These are phyloP conservation scores for Phytophthora melonis DNA, from an alignment of 352 stramenopile genomes.

Conservation along the genomic window DNA sequence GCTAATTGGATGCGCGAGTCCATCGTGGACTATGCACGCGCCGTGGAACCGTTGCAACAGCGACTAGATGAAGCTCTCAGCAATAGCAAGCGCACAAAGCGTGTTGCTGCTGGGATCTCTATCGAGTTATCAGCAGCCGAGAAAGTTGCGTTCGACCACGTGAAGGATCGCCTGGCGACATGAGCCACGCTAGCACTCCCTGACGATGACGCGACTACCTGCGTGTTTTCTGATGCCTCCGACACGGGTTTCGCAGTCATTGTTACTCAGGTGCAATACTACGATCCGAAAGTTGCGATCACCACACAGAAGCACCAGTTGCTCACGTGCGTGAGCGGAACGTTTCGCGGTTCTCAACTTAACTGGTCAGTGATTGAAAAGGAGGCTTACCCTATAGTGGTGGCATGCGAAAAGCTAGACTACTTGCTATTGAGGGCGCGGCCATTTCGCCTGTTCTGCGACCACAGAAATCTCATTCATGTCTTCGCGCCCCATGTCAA, in stretches of 20 bases:
- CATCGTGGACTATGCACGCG: background rate
- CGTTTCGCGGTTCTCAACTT: background rate
- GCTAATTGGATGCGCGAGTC: constrained; percentile 7
- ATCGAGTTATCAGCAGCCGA: background rate
- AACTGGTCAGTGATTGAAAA: background rate
- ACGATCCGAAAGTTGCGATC: background rate
- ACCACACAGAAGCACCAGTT: background rate
- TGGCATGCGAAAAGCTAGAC: constrained; percentile 9
- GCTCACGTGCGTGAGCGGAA: background rate
- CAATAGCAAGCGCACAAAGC: constrained; percentile 2
- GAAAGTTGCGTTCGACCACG: background rate
- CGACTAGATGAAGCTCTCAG: background rate
- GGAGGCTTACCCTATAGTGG: constrained; percentile 10
- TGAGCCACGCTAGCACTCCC: background rate
- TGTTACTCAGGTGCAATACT: background rate
- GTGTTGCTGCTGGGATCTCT: background rate
- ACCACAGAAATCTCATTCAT: constrained; percentile 12
- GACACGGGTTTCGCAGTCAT: constrained; percentile 4
- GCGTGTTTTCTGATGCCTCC: constrained; percentile 1
- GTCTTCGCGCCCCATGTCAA: constrained; percentile 8
- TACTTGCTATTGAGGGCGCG: constrained; percentile 9
- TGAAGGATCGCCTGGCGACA: constrained; percentile 1
- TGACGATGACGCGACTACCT: constrained; percentile 1
- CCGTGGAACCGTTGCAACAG: background rate
- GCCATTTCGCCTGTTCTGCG: constrained; percentile 6